Base-by-base conservation (phyloP, 1,284 basidiomycete species). In the Ganoderma resinaceum region DNA sequence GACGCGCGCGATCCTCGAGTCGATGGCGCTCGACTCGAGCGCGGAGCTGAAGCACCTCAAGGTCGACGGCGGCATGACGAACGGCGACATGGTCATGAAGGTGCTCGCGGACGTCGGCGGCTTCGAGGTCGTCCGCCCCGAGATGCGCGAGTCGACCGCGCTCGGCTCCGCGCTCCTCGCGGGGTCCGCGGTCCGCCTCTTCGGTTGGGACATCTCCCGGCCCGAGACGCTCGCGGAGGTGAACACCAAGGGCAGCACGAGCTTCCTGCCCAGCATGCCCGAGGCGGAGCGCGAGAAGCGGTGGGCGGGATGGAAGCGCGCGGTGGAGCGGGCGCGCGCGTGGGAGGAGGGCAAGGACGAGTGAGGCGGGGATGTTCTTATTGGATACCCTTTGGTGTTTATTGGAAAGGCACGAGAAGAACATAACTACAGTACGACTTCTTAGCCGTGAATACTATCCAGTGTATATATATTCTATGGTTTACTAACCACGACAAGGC, bases 111-210 rank as follows among this genome's bases (percentile, higher is more conserved):
- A 99, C 78, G 85, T 98, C 61, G 93, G 96, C 33, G 97, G 97
- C 14, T 97, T 98, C 81, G 89, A 89, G 29, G 95, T 99, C 67
- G 85, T 97, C 70, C 86, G 97, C 65, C 97, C 97, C 18, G 92
- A 95, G 77, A 99, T 99, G 97, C 86, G 97, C 79, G 97, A 99
- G 93, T 96, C 95, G 11, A 99, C 97, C 7, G 97, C 98, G 6
- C 85, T 99, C 49, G 97, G 97, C n/a, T 95, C 96, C 11, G 98
- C 98, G 23, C 83, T 99, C 52, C 88, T 98, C n/a, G 97, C 98
- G 18, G 98, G 94, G 18, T 89, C 94, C 52, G 96, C 97, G 0
- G 87, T 99, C 40, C 85, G 88, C 6, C 84, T 99, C 35, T 97
- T 95, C 76, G 97, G 96, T n/a, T 99, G 97, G 98, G 91, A 99